A percentile compares a stretch with the other conserved stretches of the same genome.
Evolutionary conservation across 805 yeast genomes (phyloP).

Genomic region (Clavispora santaluciae): DNA sequence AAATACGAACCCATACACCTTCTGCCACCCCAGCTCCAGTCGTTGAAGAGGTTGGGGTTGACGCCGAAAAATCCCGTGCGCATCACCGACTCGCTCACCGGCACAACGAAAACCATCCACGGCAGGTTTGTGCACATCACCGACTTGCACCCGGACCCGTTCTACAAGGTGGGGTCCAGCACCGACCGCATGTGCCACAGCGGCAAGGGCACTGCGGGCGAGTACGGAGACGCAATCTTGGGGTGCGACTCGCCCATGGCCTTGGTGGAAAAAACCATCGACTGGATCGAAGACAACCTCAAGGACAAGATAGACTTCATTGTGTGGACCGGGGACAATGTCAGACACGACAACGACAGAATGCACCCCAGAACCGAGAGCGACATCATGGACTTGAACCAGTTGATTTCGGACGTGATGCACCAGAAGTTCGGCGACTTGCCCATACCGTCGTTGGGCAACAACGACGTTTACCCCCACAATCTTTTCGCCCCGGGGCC

Average conservation of each 20-base stretch:
- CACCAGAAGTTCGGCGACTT: conserved; percentile 47
- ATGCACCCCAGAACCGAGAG: conserved; percentile 65
- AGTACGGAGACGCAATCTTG: conserved; percentile 66
- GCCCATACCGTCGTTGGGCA: conserved; percentile 71
- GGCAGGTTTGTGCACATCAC: conserved; percentile 85
- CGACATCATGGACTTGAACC: conserved; percentile 67
- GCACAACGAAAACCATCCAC: conserved; percentile 37
- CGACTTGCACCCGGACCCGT: conserved; percentile 80
- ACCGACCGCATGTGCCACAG: conserved; percentile 56
- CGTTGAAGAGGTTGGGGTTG: conserved; percentile 23
- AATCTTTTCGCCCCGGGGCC: conserved; percentile 84
- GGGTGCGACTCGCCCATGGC: conserved; percentile 76
- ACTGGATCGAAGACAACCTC: conserved; percentile 61
- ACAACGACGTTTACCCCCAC: conserved; percentile 88
- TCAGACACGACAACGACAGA: conserved; percentile 81
- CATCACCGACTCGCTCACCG: conserved; percentile 15
- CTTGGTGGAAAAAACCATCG: conserved; percentile 56
- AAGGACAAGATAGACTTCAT: conserved; percentile 79
- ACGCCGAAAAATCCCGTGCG: conserved; percentile 29
- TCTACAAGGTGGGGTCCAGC: conserved; percentile 49
- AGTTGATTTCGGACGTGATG: conserved; percentile 49
- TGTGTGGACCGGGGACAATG: conserved; percentile 88
- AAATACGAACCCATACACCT: neutral
- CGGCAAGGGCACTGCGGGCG: conserved; percentile 51
- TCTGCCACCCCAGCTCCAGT: neutral